Evolutionary conservation across 768 basidiomycete genomes (phyloP), one percentile per base, ranked within the genome.

Genomic region (Neoboletus magnificus): DNA sequence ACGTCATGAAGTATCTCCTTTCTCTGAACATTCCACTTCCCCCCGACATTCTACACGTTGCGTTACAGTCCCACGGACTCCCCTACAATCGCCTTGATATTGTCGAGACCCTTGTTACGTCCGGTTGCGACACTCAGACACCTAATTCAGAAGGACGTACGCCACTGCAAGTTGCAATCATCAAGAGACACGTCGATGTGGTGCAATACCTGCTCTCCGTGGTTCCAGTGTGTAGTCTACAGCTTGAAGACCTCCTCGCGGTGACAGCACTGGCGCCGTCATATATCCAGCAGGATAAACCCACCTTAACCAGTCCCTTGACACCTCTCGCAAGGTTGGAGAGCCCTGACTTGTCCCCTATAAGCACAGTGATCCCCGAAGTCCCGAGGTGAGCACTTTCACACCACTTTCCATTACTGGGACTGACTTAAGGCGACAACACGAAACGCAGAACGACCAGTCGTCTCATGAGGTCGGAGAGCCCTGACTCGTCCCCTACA

Each of bases 121-220:
- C 36, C 25, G 54, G 54, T 2, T 54, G 54, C 43, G 42, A 55
- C 15, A 12, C 29, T 23, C 42, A 12, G 29, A 32, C 22, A 0
- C 50, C 8, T 11, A 23, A 45, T 30, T n/a, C 35, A 16, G 42
- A 37, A 5, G 50, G 50, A n/a, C 12, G 30, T 22, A 32, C 42
- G 2, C 50, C 29, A 5, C 35, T 45, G 4, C 50, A 30, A 44
- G 35, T 29, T 18, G 54, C 50, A 8, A 30, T 55, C 27, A 15
- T 10, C 12, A n/a, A 32, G 27, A 32, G 33, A 18, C 8, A 20
- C 2, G 20, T 37, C 3, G 50, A 53, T 8, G 33, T 55, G 12
- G 42, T 55, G 35, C n/a, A 55, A 23, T 55, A 44, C 35, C 50
- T 55, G 4, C 27, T 52, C 23, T 52, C 49, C 1, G 42, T 37